phyloP scores from a whole-genome alignment of 2,329 filamentous ascomycete genomes.

The Ophiocordyceps camponoti-leonardi region DNA sequence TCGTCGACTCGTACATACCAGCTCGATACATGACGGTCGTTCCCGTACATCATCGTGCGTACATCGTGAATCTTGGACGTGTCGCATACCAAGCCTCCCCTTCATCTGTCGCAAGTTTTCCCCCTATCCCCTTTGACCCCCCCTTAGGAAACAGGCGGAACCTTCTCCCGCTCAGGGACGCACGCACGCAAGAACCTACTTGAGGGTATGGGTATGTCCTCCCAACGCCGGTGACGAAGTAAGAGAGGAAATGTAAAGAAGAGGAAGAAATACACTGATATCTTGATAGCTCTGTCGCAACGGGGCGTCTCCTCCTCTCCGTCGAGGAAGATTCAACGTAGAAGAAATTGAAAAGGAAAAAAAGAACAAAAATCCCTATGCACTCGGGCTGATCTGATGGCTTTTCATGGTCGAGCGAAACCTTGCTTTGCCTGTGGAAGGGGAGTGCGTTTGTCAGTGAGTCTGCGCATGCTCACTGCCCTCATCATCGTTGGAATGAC shows the following conservation, averaged over 20 bases:
- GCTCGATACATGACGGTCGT: neutral
- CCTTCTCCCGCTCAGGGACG: conserved; percentile 3
- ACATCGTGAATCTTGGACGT: neutral
- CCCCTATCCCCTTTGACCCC: neutral
- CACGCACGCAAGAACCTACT: conserved; percentile 4
- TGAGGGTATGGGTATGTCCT: conserved; percentile 17
- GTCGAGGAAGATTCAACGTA: neutral
- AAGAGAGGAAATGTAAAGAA: neutral
- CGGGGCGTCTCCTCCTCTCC: neutral
- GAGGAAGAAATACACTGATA: conserved; percentile 9
- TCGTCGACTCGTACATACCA: neutral
- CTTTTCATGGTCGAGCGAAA: conserved; percentile 12
- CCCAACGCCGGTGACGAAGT: conserved; percentile 12
- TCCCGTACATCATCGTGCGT: neutral
- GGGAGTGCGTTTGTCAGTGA: neutral
- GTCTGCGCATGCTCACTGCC: neutral
- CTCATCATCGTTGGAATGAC: neutral
- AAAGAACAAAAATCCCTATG: neutral
- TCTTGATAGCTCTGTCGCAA: conserved; percentile 1
- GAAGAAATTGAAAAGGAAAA: too few relatives aligned
- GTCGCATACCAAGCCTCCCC: neutral
- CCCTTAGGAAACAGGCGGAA: neutral
- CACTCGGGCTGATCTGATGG: neutral
- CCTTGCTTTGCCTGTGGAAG: conserved; percentile 10
- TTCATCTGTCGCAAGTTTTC: neutral